phyloP scores from a whole-genome alignment of 2,329 filamentous ascomycete genomes.

The Aspergillus terreus region DNA sequence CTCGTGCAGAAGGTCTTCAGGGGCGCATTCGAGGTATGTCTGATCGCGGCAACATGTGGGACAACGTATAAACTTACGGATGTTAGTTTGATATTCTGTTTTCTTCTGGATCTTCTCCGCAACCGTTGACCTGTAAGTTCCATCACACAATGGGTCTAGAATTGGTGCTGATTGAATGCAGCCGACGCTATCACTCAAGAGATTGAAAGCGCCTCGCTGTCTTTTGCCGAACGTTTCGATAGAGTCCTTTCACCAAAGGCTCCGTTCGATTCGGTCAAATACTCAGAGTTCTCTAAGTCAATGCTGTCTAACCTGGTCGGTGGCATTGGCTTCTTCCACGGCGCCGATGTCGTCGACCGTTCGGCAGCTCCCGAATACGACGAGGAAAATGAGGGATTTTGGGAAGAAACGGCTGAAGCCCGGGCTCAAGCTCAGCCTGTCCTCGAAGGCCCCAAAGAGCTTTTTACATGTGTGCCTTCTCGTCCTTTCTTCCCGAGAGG shows the following conservation, averaged over 20 bases:
- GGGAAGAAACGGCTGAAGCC: slow-evolving; percentile 84
- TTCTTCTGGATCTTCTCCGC: slow-evolving; percentile 67
- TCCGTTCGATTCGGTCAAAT: slow-evolving; percentile 71
- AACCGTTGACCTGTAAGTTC: slow-evolving; percentile 49
- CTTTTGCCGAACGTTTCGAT: slow-evolving; percentile 72
- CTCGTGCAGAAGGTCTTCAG: slow-evolving; percentile 88
- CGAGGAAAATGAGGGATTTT: slow-evolving; percentile 92
- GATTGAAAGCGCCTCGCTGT: slow-evolving; percentile 62
- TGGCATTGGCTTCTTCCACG: slow-evolving; percentile 93
- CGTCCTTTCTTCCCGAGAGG: slow-evolving; percentile 94
- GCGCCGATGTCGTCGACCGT: slow-evolving; percentile 80
- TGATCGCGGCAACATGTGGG: background rate
- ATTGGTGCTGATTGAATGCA: slow-evolving; percentile 9
- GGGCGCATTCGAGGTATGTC: slow-evolving; percentile 67
- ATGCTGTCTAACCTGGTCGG: slow-evolving; percentile 94
- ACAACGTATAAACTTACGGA: slow-evolving; percentile 9
- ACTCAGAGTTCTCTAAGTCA: slow-evolving; percentile 75
- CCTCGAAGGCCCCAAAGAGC: slow-evolving; percentile 76
- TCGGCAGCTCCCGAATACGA: slow-evolving; percentile 92
- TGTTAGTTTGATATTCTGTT: slow-evolving; percentile 81
- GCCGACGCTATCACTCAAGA: slow-evolving; percentile 65
- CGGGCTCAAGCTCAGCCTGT: slow-evolving; percentile 64
- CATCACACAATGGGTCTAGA: background rate
- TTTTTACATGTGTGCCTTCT: slow-evolving; percentile 89
- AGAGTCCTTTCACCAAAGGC: slow-evolving; percentile 68